A percentile compares a stretch with the other conserved stretches of the same genome.
Conservation (phyloP, 2,329 filamentous ascomycete genomes). For the Penicillium sp. region DNA sequence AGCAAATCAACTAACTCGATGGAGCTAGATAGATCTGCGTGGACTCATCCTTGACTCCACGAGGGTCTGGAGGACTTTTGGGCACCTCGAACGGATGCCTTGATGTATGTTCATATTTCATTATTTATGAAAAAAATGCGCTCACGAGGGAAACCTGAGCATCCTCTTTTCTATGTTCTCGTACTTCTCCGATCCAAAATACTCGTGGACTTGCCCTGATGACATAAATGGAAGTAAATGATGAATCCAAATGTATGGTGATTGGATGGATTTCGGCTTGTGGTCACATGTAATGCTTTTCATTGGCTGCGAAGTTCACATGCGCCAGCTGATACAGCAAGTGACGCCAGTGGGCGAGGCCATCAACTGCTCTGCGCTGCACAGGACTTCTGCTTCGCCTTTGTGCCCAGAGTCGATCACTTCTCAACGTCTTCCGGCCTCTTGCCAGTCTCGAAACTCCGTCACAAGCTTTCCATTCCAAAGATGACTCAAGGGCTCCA, state of each 20-base stretch:
- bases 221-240: conserved; percentile 19
- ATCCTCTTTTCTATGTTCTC: background rate
- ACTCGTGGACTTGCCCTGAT: background rate
- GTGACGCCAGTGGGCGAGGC: conserved; percentile 30
- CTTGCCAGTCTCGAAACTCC: conserved; percentile 13
- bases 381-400: conserved; percentile 15
- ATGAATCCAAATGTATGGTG: background rate
- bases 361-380: background rate
- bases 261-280: conserved; percentile 14
- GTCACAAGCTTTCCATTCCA: conserved; percentile 11
- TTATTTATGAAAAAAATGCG: background rate
- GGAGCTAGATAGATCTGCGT: conserved; percentile 9
- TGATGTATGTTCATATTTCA: background rate
- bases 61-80: background rate
- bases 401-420: conserved; percentile 16
- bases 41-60: background rate
- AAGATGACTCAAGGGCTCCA: conserved; percentile 17
- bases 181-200: conserved; percentile 3
- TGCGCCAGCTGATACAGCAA: conserved; percentile 31
- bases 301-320: conserved; percentile 23
- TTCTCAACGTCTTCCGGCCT: conserved; percentile 19
- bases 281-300: conserved; percentile 25
- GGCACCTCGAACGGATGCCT: background rate
- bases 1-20: conserved; percentile 8
- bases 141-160: background rate